Evolutionary conservation across 257 asterid species (phyloP), one percentile per base, ranked within the genome.

Genomic region (Scutellaria baicalensis): DNA sequence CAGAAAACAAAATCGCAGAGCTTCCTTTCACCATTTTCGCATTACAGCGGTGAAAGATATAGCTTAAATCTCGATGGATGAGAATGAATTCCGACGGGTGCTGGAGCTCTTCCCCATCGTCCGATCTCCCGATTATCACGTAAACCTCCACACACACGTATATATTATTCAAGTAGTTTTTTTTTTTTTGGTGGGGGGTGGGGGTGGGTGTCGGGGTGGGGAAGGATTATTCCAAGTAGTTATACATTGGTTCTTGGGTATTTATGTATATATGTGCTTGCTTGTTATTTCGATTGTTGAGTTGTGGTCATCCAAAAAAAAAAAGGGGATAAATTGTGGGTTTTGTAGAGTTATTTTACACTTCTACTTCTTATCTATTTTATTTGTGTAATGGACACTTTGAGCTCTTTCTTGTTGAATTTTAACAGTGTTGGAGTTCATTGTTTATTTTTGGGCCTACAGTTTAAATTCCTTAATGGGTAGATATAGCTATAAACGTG

Each of bases 31-130:
- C 11, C 2, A 40, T 7, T 40, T 40, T 40, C 9, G 8, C 44
- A 6, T 23, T 5, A 8, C 4, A 8, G 8, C 44, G 44, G 44
- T 39, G 44, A 0, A 10, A 40, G 45, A 40, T 8, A 40, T 27
- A 66, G 20, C 5, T 31, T 36, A 21, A 66, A 21, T 31, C 11
- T 43, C 75, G 55, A 89, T 89, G 85, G 91, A 85, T 55, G 91
- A 79, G 58, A 54, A 21, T 20, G 92, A 89, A 77, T 89, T 89
- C 71, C 83, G 80, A 33, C 87, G 83, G 6, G 64, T 84, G 57
- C 86, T 89, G 59, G 89, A 86, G 20, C 86, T 85, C 66, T 89
- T 89, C 71, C 95, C 96, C 43, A 74, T 88, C 39, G 88, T 81
- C 69, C 89, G 96, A 50, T 62, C 88, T 50, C 86, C 85, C 21